A percentile compares a stretch with the other conserved stretches of the same genome.
phyloP scores from a whole-genome alignment of 345 rosid genomes.

The Nephelium lappaceum region DNA sequence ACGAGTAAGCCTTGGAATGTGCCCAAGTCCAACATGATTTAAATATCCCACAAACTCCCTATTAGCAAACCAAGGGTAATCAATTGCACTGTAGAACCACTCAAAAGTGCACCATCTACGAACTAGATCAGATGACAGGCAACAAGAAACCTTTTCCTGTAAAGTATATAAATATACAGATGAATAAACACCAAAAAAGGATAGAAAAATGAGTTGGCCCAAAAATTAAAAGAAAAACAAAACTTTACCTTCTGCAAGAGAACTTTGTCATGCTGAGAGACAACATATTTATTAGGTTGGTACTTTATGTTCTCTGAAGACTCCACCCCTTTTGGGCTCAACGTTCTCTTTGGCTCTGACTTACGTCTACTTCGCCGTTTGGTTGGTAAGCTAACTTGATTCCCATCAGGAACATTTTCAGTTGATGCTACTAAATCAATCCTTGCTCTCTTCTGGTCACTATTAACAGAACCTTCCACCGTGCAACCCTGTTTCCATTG shows the following conservation, averaged over 20 bases:
- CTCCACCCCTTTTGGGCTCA: slow-evolving; percentile 37
- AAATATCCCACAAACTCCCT: slow-evolving; percentile 94
- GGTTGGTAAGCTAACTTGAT: slow-evolving; percentile 38
- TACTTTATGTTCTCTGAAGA: slow-evolving; percentile 48
- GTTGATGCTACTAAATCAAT: slow-evolving; percentile 39
- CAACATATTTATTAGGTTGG: slow-evolving; percentile 40
- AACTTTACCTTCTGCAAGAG: slow-evolving; percentile 42
- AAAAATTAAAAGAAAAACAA: slow-evolving; percentile 11
- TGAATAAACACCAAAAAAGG: not conserved
- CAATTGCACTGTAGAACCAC: slow-evolving; percentile 96
- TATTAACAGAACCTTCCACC: slow-evolving; percentile 42
- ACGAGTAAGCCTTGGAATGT: slow-evolving; percentile 89
- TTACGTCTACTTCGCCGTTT: slow-evolving; percentile 69
- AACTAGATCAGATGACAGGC: slow-evolving; percentile 61
- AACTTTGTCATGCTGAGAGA: slow-evolving; percentile 40
- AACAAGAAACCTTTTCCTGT: slow-evolving; percentile 73
- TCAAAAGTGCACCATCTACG: slow-evolving; percentile 91
- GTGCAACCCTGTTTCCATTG: slow-evolving; percentile 45
- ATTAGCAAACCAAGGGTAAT: slow-evolving; percentile 97
- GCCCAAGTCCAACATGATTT: slow-evolving; percentile 93
- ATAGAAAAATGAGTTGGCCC: not conserved
- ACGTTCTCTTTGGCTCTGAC: slow-evolving; percentile 50
- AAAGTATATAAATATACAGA: slow-evolving; percentile 29
- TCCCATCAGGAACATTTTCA: slow-evolving; percentile 46
- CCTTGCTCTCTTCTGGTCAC: slow-evolving; percentile 45